phyloP scores from a whole-genome alignment of 176 grass and related monocot species.

The Rhipidocladum racemiflorum region DNA sequence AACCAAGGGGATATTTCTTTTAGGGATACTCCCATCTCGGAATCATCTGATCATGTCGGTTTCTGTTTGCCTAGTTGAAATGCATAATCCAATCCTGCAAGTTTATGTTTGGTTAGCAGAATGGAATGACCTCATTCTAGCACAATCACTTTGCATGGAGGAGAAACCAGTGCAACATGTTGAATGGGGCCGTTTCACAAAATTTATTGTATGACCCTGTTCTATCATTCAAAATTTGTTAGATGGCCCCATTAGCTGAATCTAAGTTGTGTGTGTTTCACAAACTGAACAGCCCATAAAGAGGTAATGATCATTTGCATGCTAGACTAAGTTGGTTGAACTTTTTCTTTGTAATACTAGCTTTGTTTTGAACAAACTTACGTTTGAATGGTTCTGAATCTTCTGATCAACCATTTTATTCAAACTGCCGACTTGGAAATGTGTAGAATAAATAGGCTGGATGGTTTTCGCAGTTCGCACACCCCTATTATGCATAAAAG shows the following conservation, averaged over 20 bases:
- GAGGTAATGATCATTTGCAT: neutral
- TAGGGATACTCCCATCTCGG: neutral
- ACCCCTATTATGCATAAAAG: neutral
- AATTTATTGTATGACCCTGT: neutral
- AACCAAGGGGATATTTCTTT: neutral
- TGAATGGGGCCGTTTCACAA: neutral
- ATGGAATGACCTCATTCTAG: neutral
- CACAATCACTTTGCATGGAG: neutral
- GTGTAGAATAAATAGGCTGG: neutral
- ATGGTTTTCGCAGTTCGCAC: neutral
- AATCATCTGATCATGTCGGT: neutral
- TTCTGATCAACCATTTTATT: neutral
- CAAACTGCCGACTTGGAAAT: neutral
- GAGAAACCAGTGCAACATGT: neutral
- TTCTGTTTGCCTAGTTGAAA: conserved; percentile 7
- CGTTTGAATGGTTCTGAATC: neutral
- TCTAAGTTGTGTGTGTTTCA: neutral
- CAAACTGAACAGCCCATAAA: neutral
- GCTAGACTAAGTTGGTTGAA: neutral
- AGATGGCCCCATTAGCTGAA: conserved; percentile 1
- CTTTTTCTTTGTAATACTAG: neutral
- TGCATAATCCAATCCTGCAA: neutral
- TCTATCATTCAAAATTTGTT: neutral
- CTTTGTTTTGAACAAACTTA: neutral
- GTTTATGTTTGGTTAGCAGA: neutral